phyloP scores from a whole-genome alignment of 2,329 filamentous ascomycete genomes.

The Diaporthe australafricana region DNA sequence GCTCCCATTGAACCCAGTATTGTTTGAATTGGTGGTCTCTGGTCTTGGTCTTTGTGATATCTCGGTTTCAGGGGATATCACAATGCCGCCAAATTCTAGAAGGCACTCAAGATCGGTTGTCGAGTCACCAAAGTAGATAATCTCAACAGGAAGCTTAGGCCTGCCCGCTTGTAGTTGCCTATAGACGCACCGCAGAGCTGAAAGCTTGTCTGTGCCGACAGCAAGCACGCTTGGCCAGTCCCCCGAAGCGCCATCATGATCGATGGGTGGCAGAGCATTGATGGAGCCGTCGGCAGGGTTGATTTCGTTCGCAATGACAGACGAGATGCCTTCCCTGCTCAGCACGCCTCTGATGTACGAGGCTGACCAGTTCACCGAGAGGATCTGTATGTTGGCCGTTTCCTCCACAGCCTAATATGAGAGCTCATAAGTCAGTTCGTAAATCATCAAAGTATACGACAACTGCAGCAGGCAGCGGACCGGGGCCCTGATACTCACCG shows the following conservation, averaged over 20 bases:
- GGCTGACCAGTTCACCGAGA: constrained; percentile 58
- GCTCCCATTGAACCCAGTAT: constrained; percentile 36
- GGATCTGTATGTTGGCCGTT: constrained; percentile 47
- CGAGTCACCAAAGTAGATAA: constrained; percentile 69
- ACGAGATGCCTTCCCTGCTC: constrained; percentile 42
- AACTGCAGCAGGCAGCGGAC: not conserved
- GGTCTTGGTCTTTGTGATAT: not conserved
- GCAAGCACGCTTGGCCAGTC: constrained; percentile 1
- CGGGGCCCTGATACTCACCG: not conserved
- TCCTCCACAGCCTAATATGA: not conserved
- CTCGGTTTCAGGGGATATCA: constrained; percentile 53
- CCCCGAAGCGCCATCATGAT: constrained; percentile 45
- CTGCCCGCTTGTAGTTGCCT: constrained; percentile 47
- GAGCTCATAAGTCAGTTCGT: not conserved
- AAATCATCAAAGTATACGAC: not conserved
- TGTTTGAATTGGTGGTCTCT: not conserved
- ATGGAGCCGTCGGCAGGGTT: constrained; percentile 34
- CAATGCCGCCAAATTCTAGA: constrained; percentile 56
- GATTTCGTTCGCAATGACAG: constrained; percentile 59
- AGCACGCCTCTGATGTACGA: constrained; percentile 47
- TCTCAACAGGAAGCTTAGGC: not conserved
- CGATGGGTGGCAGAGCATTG: not conserved
- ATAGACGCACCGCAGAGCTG: constrained; percentile 41
- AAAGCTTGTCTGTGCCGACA: constrained; percentile 55
- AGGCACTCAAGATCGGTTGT: constrained; percentile 68